Conservation (phyloP, 257 asterid species). For the Plantago elongata region DNA sequence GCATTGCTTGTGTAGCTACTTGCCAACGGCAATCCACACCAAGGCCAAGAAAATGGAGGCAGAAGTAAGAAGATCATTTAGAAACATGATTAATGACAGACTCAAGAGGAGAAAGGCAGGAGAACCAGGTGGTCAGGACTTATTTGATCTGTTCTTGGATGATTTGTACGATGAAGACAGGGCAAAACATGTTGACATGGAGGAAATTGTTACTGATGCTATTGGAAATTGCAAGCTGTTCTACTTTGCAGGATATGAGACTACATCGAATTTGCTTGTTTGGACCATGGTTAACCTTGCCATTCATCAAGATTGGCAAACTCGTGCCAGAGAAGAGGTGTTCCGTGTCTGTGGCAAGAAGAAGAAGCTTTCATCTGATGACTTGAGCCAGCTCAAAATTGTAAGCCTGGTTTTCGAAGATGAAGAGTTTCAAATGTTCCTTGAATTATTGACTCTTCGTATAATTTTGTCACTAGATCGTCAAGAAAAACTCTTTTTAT, state of each 20-base stretch:
- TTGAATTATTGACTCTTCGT: too few relatives aligned
- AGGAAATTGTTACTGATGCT: slow-evolving; percentile 24
- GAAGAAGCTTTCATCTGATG: slow-evolving; percentile 18
- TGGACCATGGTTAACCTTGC: slow-evolving; percentile 43
- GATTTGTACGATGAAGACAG: slow-evolving; percentile 26
- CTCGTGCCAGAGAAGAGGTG: slow-evolving; percentile 34
- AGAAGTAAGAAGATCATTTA: slow-evolving; percentile 16
- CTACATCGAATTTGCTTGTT: slow-evolving; percentile 34
- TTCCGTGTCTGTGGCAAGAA: slow-evolving; percentile 18
- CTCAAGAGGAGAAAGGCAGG: slow-evolving; percentile 28
- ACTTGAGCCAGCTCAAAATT: slow-evolving; percentile 28
- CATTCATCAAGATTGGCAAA: slow-evolving; percentile 31
- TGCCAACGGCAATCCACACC: slow-evolving; percentile 25
- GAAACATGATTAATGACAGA: slow-evolving; percentile 22
- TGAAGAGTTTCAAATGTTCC: too few relatives aligned
- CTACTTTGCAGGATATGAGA: slow-evolving; percentile 33
- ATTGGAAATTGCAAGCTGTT: slow-evolving; percentile 35
- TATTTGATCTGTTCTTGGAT: slow-evolving; percentile 31
- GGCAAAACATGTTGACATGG: slow-evolving; percentile 18
- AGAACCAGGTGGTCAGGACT: slow-evolving; percentile 17
- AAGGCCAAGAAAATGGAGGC: slow-evolving; percentile 32
- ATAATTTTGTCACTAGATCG: too few relatives aligned
- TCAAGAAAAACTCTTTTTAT: too few relatives aligned
- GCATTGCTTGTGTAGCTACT: slow-evolving; percentile 9
- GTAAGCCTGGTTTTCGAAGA: slow-evolving; percentile 17